Evolutionary conservation across 2,329 filamentous ascomycete species (phyloP).

Genomic region (Epichloe bromicola): DNA sequence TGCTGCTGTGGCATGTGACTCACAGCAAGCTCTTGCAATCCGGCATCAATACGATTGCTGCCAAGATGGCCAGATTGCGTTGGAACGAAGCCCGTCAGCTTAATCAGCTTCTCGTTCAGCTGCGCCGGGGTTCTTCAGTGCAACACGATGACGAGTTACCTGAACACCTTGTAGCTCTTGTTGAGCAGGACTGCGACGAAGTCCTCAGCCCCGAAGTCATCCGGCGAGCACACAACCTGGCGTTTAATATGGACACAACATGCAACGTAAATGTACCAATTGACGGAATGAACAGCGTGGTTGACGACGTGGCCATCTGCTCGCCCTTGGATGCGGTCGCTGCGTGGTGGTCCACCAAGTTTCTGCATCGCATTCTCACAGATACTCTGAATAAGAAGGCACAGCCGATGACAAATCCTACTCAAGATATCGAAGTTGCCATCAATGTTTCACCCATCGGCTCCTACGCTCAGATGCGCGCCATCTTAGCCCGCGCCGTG

Average conservation of each 20-base stretch:
- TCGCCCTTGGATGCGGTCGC: slow-evolving; percentile 83
- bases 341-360: slow-evolving; percentile 75
- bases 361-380: slow-evolving; percentile 56
- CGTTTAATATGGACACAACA: slow-evolving; percentile 70
- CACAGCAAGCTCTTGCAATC: slow-evolving; percentile 51
- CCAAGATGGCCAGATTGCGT: slow-evolving; percentile 58
- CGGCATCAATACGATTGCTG: slow-evolving; percentile 55
- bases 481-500: slow-evolving; percentile 45
- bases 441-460: slow-evolving; percentile 63
- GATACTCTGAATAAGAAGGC: slow-evolving; percentile 44
- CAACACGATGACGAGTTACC: slow-evolving; percentile 51
- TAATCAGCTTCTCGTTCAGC: slow-evolving; percentile 31
- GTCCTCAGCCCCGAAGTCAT: slow-evolving; percentile 67
- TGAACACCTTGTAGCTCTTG: slow-evolving; percentile 59
- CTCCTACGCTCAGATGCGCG: slow-evolving; percentile 54
- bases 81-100: slow-evolving; percentile 73
- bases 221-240: slow-evolving; percentile 78
- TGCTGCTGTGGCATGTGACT: slow-evolving; percentile 69
- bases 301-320: slow-evolving; percentile 72
- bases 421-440: slow-evolving; percentile 50
- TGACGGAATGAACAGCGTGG: slow-evolving; percentile 67
- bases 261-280: slow-evolving; percentile 50
- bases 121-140: slow-evolving; percentile 26
- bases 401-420: slow-evolving; percentile 8
- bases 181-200: slow-evolving; percentile 69